Conservation (phyloP, 2,329 filamentous ascomycete genomes). For the Xylariaceae sp. region DNA sequence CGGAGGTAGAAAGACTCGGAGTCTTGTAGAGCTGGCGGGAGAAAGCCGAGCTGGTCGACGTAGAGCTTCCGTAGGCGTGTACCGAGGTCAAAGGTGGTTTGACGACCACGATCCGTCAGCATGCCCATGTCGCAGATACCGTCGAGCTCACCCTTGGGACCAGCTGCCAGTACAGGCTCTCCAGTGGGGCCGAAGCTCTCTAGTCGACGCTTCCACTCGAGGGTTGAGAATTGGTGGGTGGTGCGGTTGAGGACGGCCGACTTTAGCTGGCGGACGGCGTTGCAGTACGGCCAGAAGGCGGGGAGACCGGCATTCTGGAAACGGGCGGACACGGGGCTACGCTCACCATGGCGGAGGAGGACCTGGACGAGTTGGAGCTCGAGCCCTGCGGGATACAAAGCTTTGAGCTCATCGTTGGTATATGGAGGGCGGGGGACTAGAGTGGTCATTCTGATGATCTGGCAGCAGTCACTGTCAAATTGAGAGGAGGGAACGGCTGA, state of each 20-base stretch:
- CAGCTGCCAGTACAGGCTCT: slow-evolving; percentile 65
- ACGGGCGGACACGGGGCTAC: slow-evolving; percentile 81
- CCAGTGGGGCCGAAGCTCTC: slow-evolving; percentile 75
- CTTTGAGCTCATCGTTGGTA: slow-evolving; percentile 70
- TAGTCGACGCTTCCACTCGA: slow-evolving; percentile 66
- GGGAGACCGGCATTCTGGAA: slow-evolving; percentile 74
- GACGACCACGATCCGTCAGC: slow-evolving; percentile 70
- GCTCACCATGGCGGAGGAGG: slow-evolving; percentile 73
- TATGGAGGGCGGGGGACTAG: slow-evolving; percentile 73
- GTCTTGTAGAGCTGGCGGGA: slow-evolving; percentile 53
- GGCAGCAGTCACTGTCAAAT: too few relatives aligned
- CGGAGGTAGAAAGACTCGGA: slow-evolving; percentile 66
- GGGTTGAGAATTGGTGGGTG: slow-evolving; percentile 38
- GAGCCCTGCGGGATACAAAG: slow-evolving; percentile 75
- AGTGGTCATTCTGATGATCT: slow-evolving; percentile 62
- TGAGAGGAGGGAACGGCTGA: too few relatives aligned
- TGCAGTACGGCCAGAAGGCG: slow-evolving; percentile 86
- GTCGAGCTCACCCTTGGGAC: slow-evolving; percentile 68
- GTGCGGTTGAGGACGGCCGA: slow-evolving; percentile 44
- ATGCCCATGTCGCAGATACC: slow-evolving; percentile 75
- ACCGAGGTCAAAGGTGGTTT: slow-evolving; percentile 68
- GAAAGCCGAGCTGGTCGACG: slow-evolving; percentile 68
- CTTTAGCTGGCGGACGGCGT: slow-evolving; percentile 66
- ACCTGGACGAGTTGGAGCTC: slow-evolving; percentile 89
- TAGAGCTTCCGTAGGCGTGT: slow-evolving; percentile 67